Base-by-base conservation (phyloP, 495 filamentous ascomycete genomes). In the Sordaria brevicollis region DNA sequence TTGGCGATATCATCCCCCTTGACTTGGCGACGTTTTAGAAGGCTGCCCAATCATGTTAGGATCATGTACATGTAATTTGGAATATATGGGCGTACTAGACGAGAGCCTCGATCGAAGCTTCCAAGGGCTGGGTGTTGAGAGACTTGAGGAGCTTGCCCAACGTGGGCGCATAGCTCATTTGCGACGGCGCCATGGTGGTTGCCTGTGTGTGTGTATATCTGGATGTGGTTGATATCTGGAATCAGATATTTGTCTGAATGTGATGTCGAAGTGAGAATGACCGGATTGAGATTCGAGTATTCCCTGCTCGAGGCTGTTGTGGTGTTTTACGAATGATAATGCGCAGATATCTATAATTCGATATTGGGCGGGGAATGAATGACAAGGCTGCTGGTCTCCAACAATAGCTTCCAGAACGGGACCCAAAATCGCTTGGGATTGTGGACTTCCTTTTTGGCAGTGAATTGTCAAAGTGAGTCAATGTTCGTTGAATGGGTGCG, bases 11-110 rank as follows among this genome's bases (percentile, higher is more conserved):
- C 88, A 81, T 93, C 87, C 74, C 91, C 92, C 69, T 86, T 86
- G 74, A 99, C 95, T 76, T 97, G 93, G 74, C 94, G 86, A 76
- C 93, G 85, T 79, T 96, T 96, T 38, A 99, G 87, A 37, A 97
- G 89, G 65, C 93, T 97, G 74, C 57, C 49, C 49, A 29, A 57
- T 19, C 29, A 54, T 1, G 36, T 67, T 66, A 72, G 43, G 17
- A 17, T 6, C 15, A 29, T 54, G 62, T 65, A 29, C 34, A 68
- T 66, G 62, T 6, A 35, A 25, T 31, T 34, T 10, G 57, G 25
- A 68, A 67, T 62, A 68, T 31, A 65, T 15, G n/a, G 36, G 66
- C 90, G 73, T 80, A 96, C 92, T 90, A 91, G 70, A 94, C 88
- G 68, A 96, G 82, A 69, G 88, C 85, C 74, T 96, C 92, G 68